phyloP scores from a whole-genome alignment of 441 rosid genomes.

The Adansonia rubrostipa region DNA sequence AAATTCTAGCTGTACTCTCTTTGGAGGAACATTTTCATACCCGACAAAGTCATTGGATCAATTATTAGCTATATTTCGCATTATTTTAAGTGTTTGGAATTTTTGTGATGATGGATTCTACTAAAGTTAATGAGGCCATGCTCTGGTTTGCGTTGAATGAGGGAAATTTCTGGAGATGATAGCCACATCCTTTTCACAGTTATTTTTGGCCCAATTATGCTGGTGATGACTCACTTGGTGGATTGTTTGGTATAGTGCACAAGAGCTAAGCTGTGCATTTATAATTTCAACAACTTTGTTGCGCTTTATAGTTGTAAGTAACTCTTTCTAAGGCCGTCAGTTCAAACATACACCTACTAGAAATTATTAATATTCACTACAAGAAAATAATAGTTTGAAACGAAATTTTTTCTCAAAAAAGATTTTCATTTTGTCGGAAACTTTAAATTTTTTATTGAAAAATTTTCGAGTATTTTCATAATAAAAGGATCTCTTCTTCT shows the following conservation, averaged over 20 bases:
- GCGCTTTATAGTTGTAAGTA: background rate
- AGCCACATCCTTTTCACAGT: constrained; percentile 10
- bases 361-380: background rate
- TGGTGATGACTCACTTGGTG: background rate
- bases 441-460: too few relatives aligned
- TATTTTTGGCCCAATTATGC: background rate
- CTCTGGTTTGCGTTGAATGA: background rate
- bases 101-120: background rate
- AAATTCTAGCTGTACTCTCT: background rate
- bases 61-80: background rate
- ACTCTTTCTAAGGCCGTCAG: background rate
- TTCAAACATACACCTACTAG: background rate
- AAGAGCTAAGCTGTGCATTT: background rate
- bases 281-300: constrained; percentile 15
- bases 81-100: background rate
- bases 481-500: too few relatives aligned
- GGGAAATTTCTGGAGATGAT: background rate
- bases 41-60: background rate
- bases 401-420: too few relatives aligned
- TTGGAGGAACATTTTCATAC: background rate
- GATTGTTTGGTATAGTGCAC: background rate
- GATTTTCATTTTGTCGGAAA: too few relatives aligned
- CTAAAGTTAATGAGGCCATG: background rate
- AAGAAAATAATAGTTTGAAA: too few relatives aligned
- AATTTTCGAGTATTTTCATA: too few relatives aligned